Evolutionary conservation across 1,284 basidiomycete species (phyloP).

Genomic region (Cryptococcus sp.): DNA sequence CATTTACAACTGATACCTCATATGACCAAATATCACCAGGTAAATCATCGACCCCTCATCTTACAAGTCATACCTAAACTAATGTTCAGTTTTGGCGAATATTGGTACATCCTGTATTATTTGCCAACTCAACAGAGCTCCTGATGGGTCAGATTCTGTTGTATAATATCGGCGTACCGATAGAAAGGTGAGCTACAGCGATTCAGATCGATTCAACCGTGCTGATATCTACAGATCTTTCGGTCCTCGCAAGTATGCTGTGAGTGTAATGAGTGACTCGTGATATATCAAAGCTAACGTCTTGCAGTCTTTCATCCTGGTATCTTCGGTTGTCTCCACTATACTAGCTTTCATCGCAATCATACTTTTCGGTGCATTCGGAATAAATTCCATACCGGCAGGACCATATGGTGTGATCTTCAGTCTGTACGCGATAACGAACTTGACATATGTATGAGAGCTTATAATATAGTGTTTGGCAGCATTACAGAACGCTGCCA

Average conservation of each 20-base stretch:
- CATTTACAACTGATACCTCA: constrained; percentile 61
- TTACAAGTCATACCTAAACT: background rate
- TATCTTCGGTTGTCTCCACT: constrained; percentile 63
- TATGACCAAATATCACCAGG: constrained; percentile 49
- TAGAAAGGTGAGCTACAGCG: constrained; percentile 58
- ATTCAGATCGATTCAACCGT: background rate
- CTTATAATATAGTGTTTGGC: constrained; percentile 65
- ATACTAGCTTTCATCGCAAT: constrained; percentile 62
- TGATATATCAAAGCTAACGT: background rate
- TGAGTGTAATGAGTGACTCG: constrained; percentile 47
- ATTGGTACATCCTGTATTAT: constrained; percentile 67
- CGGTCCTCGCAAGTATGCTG: constrained; percentile 82
- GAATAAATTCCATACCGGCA: constrained; percentile 66
- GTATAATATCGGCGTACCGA: constrained; percentile 64
- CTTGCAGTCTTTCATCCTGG: constrained; percentile 65
- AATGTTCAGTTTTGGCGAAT: constrained; percentile 77
- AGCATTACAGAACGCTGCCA: constrained; percentile 71
- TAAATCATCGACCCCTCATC: constrained; percentile 6
- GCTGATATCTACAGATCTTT: constrained; percentile 55
- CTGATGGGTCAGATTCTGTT: constrained; percentile 70
- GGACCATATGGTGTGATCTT: constrained; percentile 65
- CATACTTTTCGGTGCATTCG: constrained; percentile 59
- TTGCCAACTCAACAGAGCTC: constrained; percentile 77
- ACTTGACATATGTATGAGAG: background rate
- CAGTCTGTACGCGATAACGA: constrained; percentile 28